These are phyloP conservation scores for Rhododendron williamsianum DNA, from an alignment of 148 eudicot species.

Conservation along the genomic window DNA sequence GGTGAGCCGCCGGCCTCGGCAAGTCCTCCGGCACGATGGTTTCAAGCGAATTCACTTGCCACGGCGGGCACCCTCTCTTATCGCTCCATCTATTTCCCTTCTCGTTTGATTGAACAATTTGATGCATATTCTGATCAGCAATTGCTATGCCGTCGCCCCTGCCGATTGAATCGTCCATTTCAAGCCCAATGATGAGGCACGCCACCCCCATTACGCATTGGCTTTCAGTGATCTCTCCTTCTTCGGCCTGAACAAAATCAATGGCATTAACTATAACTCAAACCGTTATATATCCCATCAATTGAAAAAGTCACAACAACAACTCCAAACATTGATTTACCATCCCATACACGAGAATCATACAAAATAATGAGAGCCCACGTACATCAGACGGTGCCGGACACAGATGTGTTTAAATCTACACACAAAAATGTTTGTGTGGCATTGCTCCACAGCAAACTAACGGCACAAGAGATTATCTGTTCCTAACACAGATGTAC, in stretches of 20 bases:
- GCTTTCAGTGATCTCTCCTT: conserved; percentile 34
- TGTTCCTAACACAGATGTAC: no score
- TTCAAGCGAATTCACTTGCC: conserved; percentile 69
- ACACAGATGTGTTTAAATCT: no score
- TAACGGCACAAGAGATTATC: no score
- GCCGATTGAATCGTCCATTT: conserved; percentile 15
- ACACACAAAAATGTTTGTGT: no score
- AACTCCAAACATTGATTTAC: no score
- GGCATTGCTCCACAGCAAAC: no score
- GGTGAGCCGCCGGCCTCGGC: conserved; percentile 62
- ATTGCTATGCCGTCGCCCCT: neutral
- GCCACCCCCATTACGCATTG: conserved; percentile 42
- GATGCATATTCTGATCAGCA: neutral
- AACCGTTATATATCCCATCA: neutral
- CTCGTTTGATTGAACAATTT: neutral
- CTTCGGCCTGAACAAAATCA: conserved; percentile 15
- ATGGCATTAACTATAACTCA: neutral
- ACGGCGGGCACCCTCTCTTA: conserved; percentile 51
- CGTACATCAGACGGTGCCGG: no score
- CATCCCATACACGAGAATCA: no score
- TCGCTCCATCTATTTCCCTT: conserved; percentile 63
- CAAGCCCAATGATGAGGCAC: conserved; percentile 42
- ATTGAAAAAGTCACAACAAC: neutral
- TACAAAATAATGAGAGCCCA: neutral
- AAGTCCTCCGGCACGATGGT: conserved; percentile 84